Evolutionary conservation across 176 grass and related monocot genomes (phyloP).

Genomic region (Oryza meyeriana): DNA sequence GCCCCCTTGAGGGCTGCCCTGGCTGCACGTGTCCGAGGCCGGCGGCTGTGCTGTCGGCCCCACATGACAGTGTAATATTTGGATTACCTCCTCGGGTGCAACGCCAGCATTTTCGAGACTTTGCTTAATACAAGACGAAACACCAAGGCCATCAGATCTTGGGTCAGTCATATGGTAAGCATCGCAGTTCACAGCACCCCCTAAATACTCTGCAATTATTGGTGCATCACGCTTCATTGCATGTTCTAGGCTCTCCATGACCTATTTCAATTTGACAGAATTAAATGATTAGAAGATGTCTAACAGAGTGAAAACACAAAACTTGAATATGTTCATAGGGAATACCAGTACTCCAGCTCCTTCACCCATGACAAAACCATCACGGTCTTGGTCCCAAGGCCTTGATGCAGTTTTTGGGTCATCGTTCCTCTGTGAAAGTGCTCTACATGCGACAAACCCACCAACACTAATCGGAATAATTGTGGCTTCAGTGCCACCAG

Average conservation of each 20-base stretch:
- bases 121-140: constrained; percentile 86
- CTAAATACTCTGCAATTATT: constrained; percentile 87
- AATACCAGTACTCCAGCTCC: constrained; percentile 94
- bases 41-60: too few relatives aligned
- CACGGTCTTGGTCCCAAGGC: constrained; percentile 92
- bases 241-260: constrained; percentile 98
- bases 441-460: constrained; percentile 95
- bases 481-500: constrained; percentile 93
- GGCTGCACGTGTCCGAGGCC: too few relatives aligned
- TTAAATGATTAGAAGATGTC: background rate
- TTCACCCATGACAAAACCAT: constrained; percentile 99
- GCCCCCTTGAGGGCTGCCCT: too few relatives aligned
- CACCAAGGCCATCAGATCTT: constrained; percentile 91
- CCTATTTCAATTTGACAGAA: constrained; percentile 42
- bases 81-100: constrained; percentile 83
- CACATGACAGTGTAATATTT: background rate
- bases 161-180: constrained; percentile 99
- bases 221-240: constrained; percentile 93
- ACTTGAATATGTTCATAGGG: background rate
- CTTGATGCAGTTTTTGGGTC: constrained; percentile 97
- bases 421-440: constrained; percentile 97
- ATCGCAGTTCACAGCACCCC: constrained; percentile 98
- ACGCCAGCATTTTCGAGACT: constrained; percentile 90
- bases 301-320: background rate
- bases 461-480: constrained; percentile 98